These are phyloP conservation scores for Trifolium dubium DNA, from an alignment of 306 rosid genomes.

Conservation along the genomic window DNA sequence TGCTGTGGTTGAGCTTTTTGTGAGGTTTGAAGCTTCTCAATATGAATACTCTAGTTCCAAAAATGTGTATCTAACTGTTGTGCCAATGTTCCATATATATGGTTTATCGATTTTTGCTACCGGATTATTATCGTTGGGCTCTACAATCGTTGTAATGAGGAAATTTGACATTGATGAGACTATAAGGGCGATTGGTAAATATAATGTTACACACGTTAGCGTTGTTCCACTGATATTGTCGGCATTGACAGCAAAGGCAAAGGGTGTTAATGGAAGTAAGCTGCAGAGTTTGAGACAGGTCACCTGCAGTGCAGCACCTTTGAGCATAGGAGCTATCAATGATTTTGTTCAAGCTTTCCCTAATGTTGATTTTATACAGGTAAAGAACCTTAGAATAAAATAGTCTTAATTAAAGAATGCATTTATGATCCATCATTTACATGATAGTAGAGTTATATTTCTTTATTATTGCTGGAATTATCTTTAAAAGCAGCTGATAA, in stretches of 20 bases:
- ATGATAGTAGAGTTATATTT: no score
- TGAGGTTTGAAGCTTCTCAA: constrained; percentile 80
- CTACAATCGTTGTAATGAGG: constrained; percentile 68
- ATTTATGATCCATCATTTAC: no score
- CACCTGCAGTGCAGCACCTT: constrained; percentile 75
- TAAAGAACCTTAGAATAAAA: not conserved
- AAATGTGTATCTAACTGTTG: constrained; percentile 67
- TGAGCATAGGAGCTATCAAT: constrained; percentile 47
- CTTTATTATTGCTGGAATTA: no score
- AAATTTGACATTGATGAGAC: constrained; percentile 59
- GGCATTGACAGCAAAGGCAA: constrained; percentile 55
- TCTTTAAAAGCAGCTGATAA: not conserved
- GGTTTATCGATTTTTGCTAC: constrained; percentile 62
- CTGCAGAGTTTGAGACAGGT: constrained; percentile 79
- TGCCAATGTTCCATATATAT: constrained; percentile 87
- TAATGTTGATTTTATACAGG: constrained; percentile 76
- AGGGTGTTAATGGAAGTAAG: constrained; percentile 36
- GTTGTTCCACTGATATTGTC: constrained; percentile 75
- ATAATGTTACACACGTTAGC: constrained; percentile 71
- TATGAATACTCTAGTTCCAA: constrained; percentile 53
- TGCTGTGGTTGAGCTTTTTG: constrained; percentile 67
- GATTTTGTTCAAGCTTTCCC: constrained; percentile 62
- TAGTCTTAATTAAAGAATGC: no score
- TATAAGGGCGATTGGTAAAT: constrained; percentile 59
- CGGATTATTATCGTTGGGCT: constrained; percentile 80